phyloP scores from a whole-genome alignment of 768 basidiomycete genomes.

The Kwoniella dendrophila region DNA sequence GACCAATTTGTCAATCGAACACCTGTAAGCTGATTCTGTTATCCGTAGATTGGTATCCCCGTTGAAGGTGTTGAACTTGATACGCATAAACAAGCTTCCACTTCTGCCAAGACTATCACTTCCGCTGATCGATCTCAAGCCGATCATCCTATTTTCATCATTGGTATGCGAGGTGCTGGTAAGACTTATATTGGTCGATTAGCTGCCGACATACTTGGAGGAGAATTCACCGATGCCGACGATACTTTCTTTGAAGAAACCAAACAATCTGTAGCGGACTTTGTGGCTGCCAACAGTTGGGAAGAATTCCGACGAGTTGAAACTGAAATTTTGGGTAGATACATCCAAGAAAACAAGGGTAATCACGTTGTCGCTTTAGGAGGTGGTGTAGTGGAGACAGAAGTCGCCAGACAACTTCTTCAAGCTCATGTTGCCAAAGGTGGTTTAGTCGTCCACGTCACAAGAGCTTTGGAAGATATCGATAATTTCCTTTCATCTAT shows the following conservation, averaged over 20 bases:
- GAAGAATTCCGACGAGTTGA: slow-evolving; percentile 83
- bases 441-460: slow-evolving; percentile 81
- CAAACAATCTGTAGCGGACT: slow-evolving; percentile 68
- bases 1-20: not conserved
- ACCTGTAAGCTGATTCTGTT: slow-evolving; percentile 14
- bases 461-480: slow-evolving; percentile 77
- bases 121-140: slow-evolving; percentile 25
- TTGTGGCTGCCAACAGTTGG: slow-evolving; percentile 84
- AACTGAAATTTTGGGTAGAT: slow-evolving; percentile 66
- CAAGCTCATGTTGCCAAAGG: slow-evolving; percentile 64
- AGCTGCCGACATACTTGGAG: slow-evolving; percentile 71
- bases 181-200: slow-evolving; percentile 85
- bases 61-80: slow-evolving; percentile 81
- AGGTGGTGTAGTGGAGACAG: slow-evolving; percentile 89
- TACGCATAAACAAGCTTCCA: slow-evolving; percentile 59
- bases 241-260: slow-evolving; percentile 69
- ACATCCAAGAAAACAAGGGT: slow-evolving; percentile 64
- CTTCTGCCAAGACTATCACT: slow-evolving; percentile 58
- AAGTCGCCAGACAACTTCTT: slow-evolving; percentile 71
- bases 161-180: slow-evolving; percentile 96
- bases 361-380: slow-evolving; percentile 85
- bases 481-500: slow-evolving; percentile 69
- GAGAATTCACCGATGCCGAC: slow-evolving; percentile 84
- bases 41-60: slow-evolving; percentile 84
- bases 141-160: slow-evolving; percentile 65